phyloP scores from a whole-genome alignment of 2,329 filamentous ascomycete genomes.

The Stachybotrys echinatus region DNA sequence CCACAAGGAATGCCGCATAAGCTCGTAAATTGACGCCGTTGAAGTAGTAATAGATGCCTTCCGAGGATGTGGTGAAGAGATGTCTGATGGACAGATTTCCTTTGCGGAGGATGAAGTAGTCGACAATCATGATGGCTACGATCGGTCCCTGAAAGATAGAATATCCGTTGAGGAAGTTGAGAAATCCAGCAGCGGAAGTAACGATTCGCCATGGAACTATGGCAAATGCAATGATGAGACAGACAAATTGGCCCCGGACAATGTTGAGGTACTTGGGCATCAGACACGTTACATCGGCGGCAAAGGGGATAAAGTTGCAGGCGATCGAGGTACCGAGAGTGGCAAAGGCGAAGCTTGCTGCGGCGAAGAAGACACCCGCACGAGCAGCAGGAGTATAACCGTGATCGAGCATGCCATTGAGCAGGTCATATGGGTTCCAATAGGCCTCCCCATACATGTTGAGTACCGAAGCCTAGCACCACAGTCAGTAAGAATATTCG shows the following conservation, averaged over 20 bases:
- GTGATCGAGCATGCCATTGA: slow-evolving; percentile 29
- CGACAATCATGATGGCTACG: slow-evolving; percentile 28
- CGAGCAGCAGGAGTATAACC: slow-evolving; percentile 22
- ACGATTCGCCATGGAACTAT: background rate
- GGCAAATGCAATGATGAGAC: background rate
- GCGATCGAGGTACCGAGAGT: background rate
- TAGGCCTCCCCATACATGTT: slow-evolving; percentile 8
- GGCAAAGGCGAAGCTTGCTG: slow-evolving; percentile 14
- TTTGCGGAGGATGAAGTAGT: background rate
- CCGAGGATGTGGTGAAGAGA: background rate
- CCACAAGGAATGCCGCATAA: slow-evolving; percentile 50
- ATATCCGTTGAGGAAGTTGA: slow-evolving; percentile 51
- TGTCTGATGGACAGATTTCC: background rate
- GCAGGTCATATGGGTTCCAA: slow-evolving; percentile 30
- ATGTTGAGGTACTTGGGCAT: background rate
- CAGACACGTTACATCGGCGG: background rate
- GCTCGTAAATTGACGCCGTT: slow-evolving; percentile 30
- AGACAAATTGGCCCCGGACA: background rate
- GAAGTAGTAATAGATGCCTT: background rate
- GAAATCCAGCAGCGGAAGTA: background rate
- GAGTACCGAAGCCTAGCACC: background rate
- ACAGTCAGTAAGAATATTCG: background rate
- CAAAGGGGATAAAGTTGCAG: background rate
- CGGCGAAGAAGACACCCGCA: slow-evolving; percentile 25
- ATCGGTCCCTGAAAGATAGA: slow-evolving; percentile 41